Percentiles rank a stretch among this genome's conserved stretches.
Conservation (phyloP, 2,329 filamentous ascomycete genomes). For the Xylariaceae sp. region DNA sequence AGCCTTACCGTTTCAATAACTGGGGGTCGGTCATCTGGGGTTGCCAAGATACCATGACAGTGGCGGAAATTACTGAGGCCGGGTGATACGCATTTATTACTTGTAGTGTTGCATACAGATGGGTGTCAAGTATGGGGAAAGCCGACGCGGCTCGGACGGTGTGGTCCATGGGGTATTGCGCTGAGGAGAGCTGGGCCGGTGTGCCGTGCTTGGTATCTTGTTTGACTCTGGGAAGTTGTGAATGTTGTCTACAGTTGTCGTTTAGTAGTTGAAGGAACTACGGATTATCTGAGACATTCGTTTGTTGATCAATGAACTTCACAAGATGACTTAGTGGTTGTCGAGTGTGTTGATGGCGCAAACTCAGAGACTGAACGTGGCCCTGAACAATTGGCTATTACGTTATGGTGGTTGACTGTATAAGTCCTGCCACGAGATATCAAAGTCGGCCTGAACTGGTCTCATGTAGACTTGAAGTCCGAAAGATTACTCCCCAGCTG, state of each 20-base stretch:
- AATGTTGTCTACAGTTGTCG: not conserved
- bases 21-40: not conserved
- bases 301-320: too few species aligned
- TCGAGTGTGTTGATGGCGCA: not conserved
- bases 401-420: not conserved
- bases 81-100: not conserved
- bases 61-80: not conserved
- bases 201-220: conserved; percentile 4
- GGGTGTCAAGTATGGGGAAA: not conserved
- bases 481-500: not conserved
- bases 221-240: not conserved
- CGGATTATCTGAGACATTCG: not conserved
- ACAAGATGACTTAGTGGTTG: too few species aligned
- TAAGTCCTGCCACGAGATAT: not conserved
- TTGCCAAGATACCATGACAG: not conserved
- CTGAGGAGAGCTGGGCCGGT: not conserved
- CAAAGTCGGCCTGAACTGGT: not conserved
- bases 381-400: not conserved
- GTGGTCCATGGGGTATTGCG: not conserved
- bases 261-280: not conserved
- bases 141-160: conserved; percentile 2
- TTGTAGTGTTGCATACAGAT: not conserved
- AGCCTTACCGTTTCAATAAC: conserved; percentile 4
- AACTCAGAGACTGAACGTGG: not conserved
- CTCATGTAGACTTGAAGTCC: not conserved